Percentiles rank a stretch among this genome's conserved stretches.
These are phyloP conservation scores for Gonapodya prolifera DNA, from an alignment of 192 early-diverging fungal genomes.

Conservation along the genomic window DNA sequence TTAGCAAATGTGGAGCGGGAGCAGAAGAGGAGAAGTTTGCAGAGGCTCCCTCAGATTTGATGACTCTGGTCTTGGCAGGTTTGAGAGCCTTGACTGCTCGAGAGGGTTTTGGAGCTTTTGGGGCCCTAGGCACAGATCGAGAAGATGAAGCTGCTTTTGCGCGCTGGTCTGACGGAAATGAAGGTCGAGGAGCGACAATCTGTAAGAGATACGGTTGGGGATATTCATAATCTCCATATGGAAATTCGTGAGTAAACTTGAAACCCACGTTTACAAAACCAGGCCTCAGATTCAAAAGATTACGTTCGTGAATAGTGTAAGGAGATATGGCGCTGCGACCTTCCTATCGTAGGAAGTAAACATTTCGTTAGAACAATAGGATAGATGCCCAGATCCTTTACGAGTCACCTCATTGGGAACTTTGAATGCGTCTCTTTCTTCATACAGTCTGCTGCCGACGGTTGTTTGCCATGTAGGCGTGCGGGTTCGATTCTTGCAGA, in stretches of 20 bases:
- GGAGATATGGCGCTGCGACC: slow-evolving; percentile 6
- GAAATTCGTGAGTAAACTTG: background rate
- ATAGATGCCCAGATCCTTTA: background rate
- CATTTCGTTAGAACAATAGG: background rate
- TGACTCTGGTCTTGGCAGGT: too few relatives aligned
- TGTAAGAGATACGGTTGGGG: too few relatives aligned
- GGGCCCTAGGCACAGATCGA: too few relatives aligned
- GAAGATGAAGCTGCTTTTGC: too few relatives aligned
- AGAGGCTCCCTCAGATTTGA: too few relatives aligned
- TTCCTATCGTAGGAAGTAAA: background rate
- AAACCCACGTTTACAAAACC: background rate
- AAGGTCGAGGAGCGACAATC: too few relatives aligned
- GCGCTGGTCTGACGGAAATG: too few relatives aligned
- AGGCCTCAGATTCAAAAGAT: slow-evolving; percentile 10
- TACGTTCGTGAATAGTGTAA: slow-evolving; percentile 5
- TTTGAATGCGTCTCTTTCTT: slow-evolving; percentile 44
- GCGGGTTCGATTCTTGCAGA: slow-evolving; percentile 47
- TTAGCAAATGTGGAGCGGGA: too few relatives aligned
- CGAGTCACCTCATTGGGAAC: slow-evolving; percentile 38
- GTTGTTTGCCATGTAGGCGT: slow-evolving; percentile 61
- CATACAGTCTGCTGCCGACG: slow-evolving; percentile 47
- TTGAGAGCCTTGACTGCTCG: too few relatives aligned
- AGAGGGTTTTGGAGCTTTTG: too few relatives aligned
- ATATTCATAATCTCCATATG: too few relatives aligned
- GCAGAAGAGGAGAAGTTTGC: too few relatives aligned